Conservation (phyloP, 78 protist genomes). For the Guillardia theta region DNA sequence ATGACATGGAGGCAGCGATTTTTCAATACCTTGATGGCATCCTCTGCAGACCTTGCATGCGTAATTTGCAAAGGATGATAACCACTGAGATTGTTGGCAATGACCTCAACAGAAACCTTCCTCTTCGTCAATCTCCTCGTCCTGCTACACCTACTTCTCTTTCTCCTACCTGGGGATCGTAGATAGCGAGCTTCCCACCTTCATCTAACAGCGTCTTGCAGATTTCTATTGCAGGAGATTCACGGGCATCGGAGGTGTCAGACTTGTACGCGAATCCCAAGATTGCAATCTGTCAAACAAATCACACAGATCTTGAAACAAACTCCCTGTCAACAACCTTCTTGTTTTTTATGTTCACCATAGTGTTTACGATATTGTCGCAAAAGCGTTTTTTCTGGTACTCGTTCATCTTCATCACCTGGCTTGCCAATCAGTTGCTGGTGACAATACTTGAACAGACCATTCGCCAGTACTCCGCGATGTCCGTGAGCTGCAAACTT, state of each 20-base stretch:
- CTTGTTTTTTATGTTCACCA: constrained; percentile 23
- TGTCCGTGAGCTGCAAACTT: neutral
- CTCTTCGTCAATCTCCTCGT: neutral
- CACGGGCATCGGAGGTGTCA: constrained; percentile 36
- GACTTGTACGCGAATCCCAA: constrained; percentile 49
- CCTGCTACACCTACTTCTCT: neutral
- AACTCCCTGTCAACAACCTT: too few relatives aligned
- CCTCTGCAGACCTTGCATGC: neutral
- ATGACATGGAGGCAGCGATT: neutral
- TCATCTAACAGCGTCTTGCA: neutral
- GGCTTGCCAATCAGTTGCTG: neutral
- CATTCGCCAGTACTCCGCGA: neutral
- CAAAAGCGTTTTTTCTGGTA: constrained; percentile 43
- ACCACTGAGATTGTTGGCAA: neutral
- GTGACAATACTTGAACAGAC: neutral
- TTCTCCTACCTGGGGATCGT: constrained; percentile 39
- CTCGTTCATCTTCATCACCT: constrained; percentile 34
- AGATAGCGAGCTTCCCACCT: constrained; percentile 44
- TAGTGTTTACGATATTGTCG: neutral
- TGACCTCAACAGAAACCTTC: neutral
- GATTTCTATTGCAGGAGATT: constrained; percentile 42
- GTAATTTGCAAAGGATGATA: neutral
- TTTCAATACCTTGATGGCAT: neutral
- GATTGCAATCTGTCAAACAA: constrained; percentile 47
- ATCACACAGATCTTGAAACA: too few relatives aligned